Conservation (phyloP, 108 stramenopile species). For the Nitzschia putrida region DNA sequence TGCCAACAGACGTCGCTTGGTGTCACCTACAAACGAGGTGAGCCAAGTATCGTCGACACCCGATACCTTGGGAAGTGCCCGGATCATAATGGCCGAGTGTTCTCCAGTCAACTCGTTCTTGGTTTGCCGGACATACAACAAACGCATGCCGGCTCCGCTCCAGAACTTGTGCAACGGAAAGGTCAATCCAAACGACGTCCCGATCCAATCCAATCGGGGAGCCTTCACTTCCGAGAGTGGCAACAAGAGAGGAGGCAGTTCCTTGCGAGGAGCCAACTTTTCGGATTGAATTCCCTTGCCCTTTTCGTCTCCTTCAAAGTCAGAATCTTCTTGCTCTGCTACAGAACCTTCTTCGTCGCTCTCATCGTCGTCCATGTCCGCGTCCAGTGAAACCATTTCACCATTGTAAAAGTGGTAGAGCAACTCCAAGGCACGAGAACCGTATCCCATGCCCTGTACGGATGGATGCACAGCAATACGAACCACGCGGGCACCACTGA, state of each 20-base stretch:
- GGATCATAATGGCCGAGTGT: slow-evolving; percentile 92
- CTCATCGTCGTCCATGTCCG: slow-evolving; percentile 48
- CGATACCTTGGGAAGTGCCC: slow-evolving; percentile 76
- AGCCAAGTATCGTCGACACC: slow-evolving; percentile 91
- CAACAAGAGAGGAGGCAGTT: slow-evolving; percentile 94
- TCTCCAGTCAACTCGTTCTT: slow-evolving; percentile 98
- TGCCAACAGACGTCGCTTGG: slow-evolving; percentile 80
- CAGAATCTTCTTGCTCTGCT: slow-evolving; percentile 38
- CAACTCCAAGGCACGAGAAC: slow-evolving; percentile 88
- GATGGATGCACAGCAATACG: slow-evolving; percentile 98
- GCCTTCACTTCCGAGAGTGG: slow-evolving; percentile 83
- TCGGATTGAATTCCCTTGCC: slow-evolving; percentile 72
- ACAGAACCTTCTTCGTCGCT: slow-evolving; percentile 49
- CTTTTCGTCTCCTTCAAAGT: slow-evolving; percentile 27
- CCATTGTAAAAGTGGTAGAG: slow-evolving; percentile 94
- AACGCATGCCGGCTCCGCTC: slow-evolving; percentile 83
- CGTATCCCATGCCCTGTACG: slow-evolving; percentile 97
- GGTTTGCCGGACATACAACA: slow-evolving; percentile 97
- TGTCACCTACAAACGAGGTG: slow-evolving; percentile 89
- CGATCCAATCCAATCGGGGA: slow-evolving; percentile 95
- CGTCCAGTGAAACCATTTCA: slow-evolving; percentile 77
- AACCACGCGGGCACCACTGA: slow-evolving; percentile 96
- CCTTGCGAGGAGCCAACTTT: slow-evolving; percentile 88
- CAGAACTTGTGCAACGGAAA: slow-evolving; percentile 91
- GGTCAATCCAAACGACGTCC: slow-evolving; percentile 95